Percentiles rank a stretch among this genome's conserved stretches.
Evolutionary conservation across 768 basidiomycete species (phyloP).

Genomic region (Podaxis sp.): DNA sequence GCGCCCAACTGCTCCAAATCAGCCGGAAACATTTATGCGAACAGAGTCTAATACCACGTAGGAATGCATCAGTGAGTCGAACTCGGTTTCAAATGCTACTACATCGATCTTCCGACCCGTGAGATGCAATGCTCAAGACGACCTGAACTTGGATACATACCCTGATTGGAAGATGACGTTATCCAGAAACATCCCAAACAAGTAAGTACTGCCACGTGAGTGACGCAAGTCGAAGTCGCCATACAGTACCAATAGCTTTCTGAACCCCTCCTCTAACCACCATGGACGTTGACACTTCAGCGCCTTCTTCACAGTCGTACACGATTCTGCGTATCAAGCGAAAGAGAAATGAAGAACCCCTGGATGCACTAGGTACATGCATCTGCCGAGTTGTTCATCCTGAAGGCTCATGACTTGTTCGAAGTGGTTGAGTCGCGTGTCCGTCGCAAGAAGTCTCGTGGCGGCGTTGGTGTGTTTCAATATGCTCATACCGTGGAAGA

Average conservation of each 20-base stretch:
- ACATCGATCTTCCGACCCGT: neutral
- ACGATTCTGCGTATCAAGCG: constrained; percentile 82
- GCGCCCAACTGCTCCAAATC: neutral
- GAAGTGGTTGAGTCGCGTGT: constrained; percentile 63
- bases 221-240: neutral
- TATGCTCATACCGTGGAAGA: constrained; percentile 79
- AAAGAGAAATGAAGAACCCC: constrained; percentile 77
- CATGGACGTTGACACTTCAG: constrained; percentile 30
- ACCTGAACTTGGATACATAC: neutral
- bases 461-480: constrained; percentile 64
- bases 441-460: constrained; percentile 61
- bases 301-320: constrained; percentile 39
- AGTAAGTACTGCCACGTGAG: neutral
- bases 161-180: neutral
- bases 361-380: constrained; percentile 72
- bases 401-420: constrained; percentile 1
- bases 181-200: neutral
- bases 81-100: neutral
- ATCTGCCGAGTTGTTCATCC: constrained; percentile 3
- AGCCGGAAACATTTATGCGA: neutral
- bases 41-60: neutral
- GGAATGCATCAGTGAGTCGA: neutral
- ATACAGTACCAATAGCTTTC: neutral
- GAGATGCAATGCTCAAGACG: neutral
- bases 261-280: neutral